Base-by-base conservation (phyloP, 164 flowering plant species). In the Buxus sempervirens region DNA sequence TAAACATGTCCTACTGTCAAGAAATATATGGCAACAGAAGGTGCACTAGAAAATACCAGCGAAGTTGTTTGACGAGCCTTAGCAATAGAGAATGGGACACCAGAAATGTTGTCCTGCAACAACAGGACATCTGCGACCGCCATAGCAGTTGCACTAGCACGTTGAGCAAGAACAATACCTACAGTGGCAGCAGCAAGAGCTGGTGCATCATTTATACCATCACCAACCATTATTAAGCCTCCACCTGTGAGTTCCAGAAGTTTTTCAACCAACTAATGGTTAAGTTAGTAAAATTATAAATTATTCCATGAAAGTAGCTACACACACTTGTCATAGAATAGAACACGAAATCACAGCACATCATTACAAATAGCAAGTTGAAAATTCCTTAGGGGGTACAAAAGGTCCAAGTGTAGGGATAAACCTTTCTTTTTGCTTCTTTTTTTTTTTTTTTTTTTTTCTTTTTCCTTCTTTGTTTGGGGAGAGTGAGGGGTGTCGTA, bases 201-300 rank as follows among this genome's bases (percentile, higher is more conserved):
- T 42, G 99, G 99, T 53, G 99, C 98, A 82, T 96, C 99, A 82
- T 96, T 96, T 54, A 96, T 96, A 48, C 99, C 99, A 76, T 96
- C 98, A 67, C 98, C 99, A 18, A 96, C 99, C 99, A 96, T 96
- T 56, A 91, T 83, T 62, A 96, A 78, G 49, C 98, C 99, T 72
- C 96, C 93, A 27, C 90, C 97, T 96, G 82, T 7, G 21, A 55
- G 53, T 48, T 53, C n/a, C 51, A 70, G 53, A 57, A 60, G 36
- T 68, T 41, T 9, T 25, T 55, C 58, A 66, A 67, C 20, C 26
- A 25, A 42, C 26, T 13, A 13, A 54, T 14, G 5, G 0, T 58
- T 42, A 26, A 58, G 19, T 53, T 13, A 6, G 8, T 41, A 38
- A 26, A 58, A 28, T 15, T 18, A 58, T 26, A 58, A 58, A 15